A percentile compares a stretch with the other conserved stretches of the same genome.
Evolutionary conservation across 345 rosid species (phyloP).

Genomic region (Clausena lansium): DNA sequence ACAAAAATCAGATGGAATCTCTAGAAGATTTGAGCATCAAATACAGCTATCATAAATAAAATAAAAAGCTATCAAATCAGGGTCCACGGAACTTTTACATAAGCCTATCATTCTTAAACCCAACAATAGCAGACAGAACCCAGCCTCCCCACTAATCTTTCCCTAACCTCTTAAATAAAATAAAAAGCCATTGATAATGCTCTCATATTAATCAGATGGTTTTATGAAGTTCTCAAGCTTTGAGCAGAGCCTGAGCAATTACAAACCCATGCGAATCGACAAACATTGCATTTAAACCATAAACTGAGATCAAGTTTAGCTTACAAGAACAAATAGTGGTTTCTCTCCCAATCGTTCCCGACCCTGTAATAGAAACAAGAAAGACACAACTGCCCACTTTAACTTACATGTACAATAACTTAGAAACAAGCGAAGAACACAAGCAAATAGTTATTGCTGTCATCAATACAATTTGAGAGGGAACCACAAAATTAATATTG

Average conservation of each 20-base stretch:
- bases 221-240: conserved; percentile 1
- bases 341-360: conserved; percentile 72
- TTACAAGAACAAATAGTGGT: conserved; percentile 76
- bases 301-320: conserved; percentile 31
- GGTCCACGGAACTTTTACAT: neutral
- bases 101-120: conserved; percentile 1
- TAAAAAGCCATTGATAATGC: neutral
- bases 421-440: neutral
- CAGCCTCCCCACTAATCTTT: neutral
- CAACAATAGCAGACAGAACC: neutral
- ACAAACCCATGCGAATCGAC: neutral
- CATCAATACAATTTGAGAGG: neutral
- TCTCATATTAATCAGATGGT: neutral
- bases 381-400: neutral
- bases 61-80: too few relatives aligned
- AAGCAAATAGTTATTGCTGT: neutral
- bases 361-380: conserved; percentile 50
- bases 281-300: conserved; percentile 1
- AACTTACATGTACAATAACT: neutral
- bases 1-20: neutral
- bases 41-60: too few relatives aligned
- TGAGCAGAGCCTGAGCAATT: conserved; percentile 15
- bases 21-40: neutral
- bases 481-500: neutral
- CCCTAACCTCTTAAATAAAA: neutral